Evolutionary conservation across 202 grass and related monocot genomes (phyloP).

Genomic region (Schoenoplectus tabernaemontani): DNA sequence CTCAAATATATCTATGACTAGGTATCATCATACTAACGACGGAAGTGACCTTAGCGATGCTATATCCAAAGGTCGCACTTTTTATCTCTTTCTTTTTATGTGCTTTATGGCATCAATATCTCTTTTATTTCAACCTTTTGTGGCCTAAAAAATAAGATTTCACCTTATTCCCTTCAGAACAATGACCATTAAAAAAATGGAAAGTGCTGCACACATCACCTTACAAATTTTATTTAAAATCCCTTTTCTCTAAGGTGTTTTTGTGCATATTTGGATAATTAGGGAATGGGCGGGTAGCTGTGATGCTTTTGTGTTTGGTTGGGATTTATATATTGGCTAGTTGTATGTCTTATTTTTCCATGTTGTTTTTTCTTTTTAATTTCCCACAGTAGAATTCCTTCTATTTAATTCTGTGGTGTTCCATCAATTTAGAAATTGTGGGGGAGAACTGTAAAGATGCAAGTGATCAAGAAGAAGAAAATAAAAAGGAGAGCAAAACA

Average conservation of each 20-base stretch:
- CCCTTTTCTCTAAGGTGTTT: not conserved
- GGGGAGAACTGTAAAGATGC: conserved; percentile 33
- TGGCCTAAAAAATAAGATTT: no score
- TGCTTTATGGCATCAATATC: not conserved
- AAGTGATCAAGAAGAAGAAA: conserved; percentile 27
- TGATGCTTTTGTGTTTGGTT: not conserved
- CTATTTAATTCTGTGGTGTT: conserved; percentile 3
- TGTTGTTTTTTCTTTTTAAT: not conserved
- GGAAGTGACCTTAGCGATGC: conserved; percentile 45
- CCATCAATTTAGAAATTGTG: conserved; percentile 38
- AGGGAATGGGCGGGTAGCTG: not conserved
- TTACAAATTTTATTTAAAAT: not conserved
- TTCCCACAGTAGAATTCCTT: not conserved
- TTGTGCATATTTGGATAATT: not conserved
- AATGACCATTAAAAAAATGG: not conserved
- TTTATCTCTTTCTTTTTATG: conserved; percentile 9
- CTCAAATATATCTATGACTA: conserved; percentile 27
- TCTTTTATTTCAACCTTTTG: not conserved
- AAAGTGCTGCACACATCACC: not conserved
- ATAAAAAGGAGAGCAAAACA: conserved; percentile 25
- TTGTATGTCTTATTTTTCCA: no score
- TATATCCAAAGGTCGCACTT: conserved; percentile 35
- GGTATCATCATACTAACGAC: conserved; percentile 32
- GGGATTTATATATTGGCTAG: not conserved
- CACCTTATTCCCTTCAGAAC: not conserved